Evolutionary conservation across 2,329 filamentous ascomycete species (phyloP), one percentile per base, ranked within the genome.

Genomic region (Cercospora sp.): DNA sequence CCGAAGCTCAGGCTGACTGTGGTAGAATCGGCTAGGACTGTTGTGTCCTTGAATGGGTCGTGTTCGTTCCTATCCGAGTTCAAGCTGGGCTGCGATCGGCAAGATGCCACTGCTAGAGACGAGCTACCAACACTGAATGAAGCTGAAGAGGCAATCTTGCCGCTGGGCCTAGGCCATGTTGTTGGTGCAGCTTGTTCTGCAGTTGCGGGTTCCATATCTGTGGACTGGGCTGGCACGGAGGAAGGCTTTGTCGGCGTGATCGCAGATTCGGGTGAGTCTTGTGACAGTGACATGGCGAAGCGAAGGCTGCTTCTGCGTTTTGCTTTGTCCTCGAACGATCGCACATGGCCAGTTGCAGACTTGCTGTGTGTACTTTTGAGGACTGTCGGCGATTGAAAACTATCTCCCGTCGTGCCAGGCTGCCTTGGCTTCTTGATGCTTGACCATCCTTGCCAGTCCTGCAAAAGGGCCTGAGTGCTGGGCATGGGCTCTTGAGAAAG

Each of bases 401-500:
- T 51, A 30, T 65, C 71, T 12, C 63, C n/a, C 16, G 58, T 58
- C 26, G 69, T 69, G 4, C 60, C 64, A 18, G 65, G 64, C 28
- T 59, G 28, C 57, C 64, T 53, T 5, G 71, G 73, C 65, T 82
- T 83, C 74, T 82, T 83, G 37, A 79, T 74, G 10, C 80, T 81
- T 68, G 74, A 82, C 81, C 51, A 82, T 73, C 57, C 80, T 76
- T 62, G 77, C 79, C 70, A 79, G 8, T 77, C 80, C 28, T 78
- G 77, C 58, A 84, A 78, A 8, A 84, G 72, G 16, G 81, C 80
- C 65, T 84, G 82, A 2, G 82, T 84, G 66, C 80, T 82, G 34
- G 81, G 76, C 61, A 75, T 37, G 8, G 70, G 71, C 55, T 74
- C 74, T 62, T 75, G 72, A 13, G 71, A 73, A 16, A 74, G 69